A percentile compares a stretch with the other conserved stretches of the same genome.
Evolutionary conservation across 371 early-diverging fungal species (phyloP).

Genomic region (Mucor indicus): DNA sequence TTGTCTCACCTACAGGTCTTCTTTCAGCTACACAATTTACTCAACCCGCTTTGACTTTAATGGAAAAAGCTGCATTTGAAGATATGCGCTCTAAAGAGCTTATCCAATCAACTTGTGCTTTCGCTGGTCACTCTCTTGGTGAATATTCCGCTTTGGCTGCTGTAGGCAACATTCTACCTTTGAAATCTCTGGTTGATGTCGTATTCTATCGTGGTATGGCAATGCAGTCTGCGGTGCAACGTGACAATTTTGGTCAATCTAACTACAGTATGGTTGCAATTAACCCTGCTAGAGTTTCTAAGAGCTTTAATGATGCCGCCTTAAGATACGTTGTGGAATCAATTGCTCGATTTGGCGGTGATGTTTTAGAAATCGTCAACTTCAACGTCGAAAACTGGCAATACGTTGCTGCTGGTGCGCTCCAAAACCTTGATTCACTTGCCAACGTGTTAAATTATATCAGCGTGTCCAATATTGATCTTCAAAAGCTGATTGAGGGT

Average conservation of each 20-base stretch:
- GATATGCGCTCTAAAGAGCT: conserved; percentile 88
- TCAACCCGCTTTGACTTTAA: conserved; percentile 86
- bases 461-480: conserved; percentile 70
- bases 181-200: conserved; percentile 86
- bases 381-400: conserved; percentile 94
- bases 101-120: conserved; percentile 76
- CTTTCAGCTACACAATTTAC: conserved; percentile 94
- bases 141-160: conserved; percentile 92
- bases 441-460: conserved; percentile 79
- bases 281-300: conserved; percentile 85
- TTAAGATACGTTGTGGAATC: conserved; percentile 77
- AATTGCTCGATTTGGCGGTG: conserved; percentile 71
- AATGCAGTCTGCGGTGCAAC: conserved; percentile 90
- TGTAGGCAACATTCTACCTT: conserved; percentile 81
- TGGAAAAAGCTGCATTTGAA: conserved; percentile 89
- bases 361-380: conserved; percentile 91
- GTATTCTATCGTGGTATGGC: conserved; percentile 96
- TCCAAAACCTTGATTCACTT: conserved; percentile 73
- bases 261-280: conserved; percentile 94
- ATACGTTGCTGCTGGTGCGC: conserved; percentile 90
- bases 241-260: conserved; percentile 77
- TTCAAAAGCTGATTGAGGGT: conserved; percentile 76
- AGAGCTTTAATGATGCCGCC: conserved; percentile 78
- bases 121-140: conserved; percentile 94
- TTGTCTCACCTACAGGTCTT: conserved; percentile 84